Evolutionary conservation across 345 rosid genomes (phyloP), one percentile per base, ranked within the genome.

Genomic region (Populus davidiana): DNA sequence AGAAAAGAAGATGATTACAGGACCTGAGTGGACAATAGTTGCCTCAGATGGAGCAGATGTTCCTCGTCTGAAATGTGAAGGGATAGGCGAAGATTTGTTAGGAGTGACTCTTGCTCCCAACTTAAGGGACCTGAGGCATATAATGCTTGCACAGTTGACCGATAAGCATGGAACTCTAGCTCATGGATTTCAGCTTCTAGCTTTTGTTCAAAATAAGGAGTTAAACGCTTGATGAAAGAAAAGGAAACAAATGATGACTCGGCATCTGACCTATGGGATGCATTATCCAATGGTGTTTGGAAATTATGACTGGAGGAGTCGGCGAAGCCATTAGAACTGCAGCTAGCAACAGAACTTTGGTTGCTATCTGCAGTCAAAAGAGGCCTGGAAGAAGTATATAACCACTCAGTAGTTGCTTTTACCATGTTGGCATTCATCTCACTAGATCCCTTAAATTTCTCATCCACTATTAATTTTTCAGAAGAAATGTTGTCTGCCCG

Each of bases 131-230:
- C 77, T 18, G 67, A 78, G 10, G 77, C 81, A 56, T 78, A 64
- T 23, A 72, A 43, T 66, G 81, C 77, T 23, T 4, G 54, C 73
- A 78, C 69, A 3, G 88, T 88, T 72, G 69, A 77, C 23, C 86
- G 85, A 77, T 88, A 91, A 33, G 93, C 90, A 73, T 82, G 90
- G 75, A 90, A 84, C 79, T 91, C 97, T 64, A 87, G 75, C 75
- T 86, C 88, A 86, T 90, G 93, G 49, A 86, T 83, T 67, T 86
- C 90, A 63, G 77, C 87, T 68, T 81, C 89, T 81, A 82, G 77
- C 71, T 85, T 85, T 68, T 81, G 83, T 75, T 73, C 82, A 16
- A 77, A 63, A 72, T 69, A 39, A 20, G 77, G 41, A 17, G 73
- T 44, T 23, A 76, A 54, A 65, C n/a, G 65, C 63, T 64, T 64